phyloP scores from a whole-genome alignment of 257 asterid genomes.

The Petunia axillaris region DNA sequence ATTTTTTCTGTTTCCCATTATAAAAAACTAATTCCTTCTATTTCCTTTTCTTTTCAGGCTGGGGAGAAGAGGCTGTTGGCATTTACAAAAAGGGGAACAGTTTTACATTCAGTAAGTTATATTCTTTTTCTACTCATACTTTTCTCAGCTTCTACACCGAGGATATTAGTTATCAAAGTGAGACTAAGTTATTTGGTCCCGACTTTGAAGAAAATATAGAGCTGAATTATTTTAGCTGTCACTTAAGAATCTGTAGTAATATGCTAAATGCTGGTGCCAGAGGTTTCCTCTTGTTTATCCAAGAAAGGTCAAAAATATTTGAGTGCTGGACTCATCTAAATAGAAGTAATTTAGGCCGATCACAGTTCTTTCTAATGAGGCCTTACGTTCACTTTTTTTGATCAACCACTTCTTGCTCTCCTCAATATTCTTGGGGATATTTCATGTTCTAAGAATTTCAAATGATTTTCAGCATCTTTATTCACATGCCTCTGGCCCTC shows the following conservation, averaged over 20 bases:
- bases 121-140: constrained; percentile 9
- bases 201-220: constrained; percentile 14
- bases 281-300: neutral
- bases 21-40: constrained; percentile 7
- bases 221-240: neutral
- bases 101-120: constrained; percentile 72
- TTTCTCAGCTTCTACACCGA: neutral
- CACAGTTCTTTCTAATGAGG: neutral
- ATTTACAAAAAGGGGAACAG: constrained; percentile 83
- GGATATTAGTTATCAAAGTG: neutral
- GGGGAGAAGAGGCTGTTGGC: constrained; percentile 93
- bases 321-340: neutral
- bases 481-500: neutral
- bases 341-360: neutral
- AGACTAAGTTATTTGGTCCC: neutral
- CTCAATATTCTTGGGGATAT: neutral
- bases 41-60: constrained; percentile 49
- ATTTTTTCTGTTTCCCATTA: constrained; percentile 27
- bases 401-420: constrained; percentile 14
- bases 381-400: neutral
- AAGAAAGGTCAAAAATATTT: neutral
- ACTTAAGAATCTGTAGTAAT: neutral
- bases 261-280: neutral
- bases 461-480: constrained; percentile 1
- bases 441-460: neutral